Evolutionary conservation across 2,329 filamentous ascomycete genomes (phyloP).

Genomic region (Nectriaceae sp.): DNA sequence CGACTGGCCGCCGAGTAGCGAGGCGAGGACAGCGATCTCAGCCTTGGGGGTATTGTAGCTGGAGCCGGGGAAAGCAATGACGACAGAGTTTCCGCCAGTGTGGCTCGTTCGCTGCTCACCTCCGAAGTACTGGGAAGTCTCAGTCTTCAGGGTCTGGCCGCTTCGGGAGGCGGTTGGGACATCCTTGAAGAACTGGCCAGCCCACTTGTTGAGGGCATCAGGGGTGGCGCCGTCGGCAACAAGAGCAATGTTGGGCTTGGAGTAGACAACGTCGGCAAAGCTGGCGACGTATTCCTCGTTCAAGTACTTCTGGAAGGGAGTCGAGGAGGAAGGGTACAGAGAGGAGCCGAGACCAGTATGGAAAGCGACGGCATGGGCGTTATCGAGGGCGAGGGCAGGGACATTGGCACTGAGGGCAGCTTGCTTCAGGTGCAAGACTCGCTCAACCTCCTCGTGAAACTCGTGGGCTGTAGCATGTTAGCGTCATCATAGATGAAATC

Average conservation of each 20-base stretch:
- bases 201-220: constrained; percentile 81
- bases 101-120: constrained; percentile 90
- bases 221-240: constrained; percentile 86
- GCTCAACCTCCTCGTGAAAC: constrained; percentile 84
- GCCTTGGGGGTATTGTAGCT: constrained; percentile 83
- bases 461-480: constrained; percentile 68
- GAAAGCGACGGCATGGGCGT: constrained; percentile 84
- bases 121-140: constrained; percentile 84
- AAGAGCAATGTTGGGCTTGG: constrained; percentile 87
- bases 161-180: constrained; percentile 57
- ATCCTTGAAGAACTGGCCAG: constrained; percentile 85
- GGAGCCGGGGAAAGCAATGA: constrained; percentile 91
- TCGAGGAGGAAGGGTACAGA: constrained; percentile 70
- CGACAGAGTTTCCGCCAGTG: constrained; percentile 75
- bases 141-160: constrained; percentile 56
- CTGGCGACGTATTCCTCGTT: constrained; percentile 72
- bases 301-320: constrained; percentile 78
- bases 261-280: constrained; percentile 79
- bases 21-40: constrained; percentile 82
- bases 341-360: constrained; percentile 87
- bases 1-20: constrained; percentile 86
- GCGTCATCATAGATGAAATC: constrained; percentile 7
- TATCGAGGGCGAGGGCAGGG: constrained; percentile 75
- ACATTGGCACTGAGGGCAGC: constrained; percentile 66
- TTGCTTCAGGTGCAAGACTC: constrained; percentile 76